Conservation (phyloP, 495 filamentous ascomycete genomes). For the Podospora comata region DNA sequence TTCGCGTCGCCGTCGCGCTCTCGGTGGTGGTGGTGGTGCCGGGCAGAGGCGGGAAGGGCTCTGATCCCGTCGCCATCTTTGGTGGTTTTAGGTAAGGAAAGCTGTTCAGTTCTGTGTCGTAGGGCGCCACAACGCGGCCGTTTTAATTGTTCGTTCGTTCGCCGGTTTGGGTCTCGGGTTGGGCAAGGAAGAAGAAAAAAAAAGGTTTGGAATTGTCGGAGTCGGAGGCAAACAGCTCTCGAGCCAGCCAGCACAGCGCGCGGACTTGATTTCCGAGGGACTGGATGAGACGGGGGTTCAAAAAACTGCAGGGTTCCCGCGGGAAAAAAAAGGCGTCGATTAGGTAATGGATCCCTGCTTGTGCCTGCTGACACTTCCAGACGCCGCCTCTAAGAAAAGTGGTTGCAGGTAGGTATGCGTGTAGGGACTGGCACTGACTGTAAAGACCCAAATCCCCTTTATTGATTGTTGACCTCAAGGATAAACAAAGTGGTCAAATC, state of each 20-base stretch:
- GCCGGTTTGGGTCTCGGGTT: not conserved
- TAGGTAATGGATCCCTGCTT: not conserved
- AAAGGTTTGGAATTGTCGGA: not conserved
- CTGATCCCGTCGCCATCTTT: constrained; percentile 25
- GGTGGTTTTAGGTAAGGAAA: not conserved
- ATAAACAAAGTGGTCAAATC: not conserved
- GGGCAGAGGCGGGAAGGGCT: constrained; percentile 48
- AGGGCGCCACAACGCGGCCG: not conserved
- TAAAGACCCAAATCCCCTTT: not conserved
- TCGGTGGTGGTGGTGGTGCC: constrained; percentile 30
- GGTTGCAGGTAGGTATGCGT: not conserved
- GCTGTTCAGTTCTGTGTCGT: not conserved
- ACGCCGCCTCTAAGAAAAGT: not conserved
- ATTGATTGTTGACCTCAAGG: not conserved
- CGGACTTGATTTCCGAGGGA: not conserved
- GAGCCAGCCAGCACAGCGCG: not conserved
- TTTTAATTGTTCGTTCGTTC: not conserved
- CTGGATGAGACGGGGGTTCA: not conserved
- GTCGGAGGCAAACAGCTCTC: not conserved
- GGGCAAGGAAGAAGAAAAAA: not conserved
- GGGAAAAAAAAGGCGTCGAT: not conserved
- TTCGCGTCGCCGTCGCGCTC: constrained; percentile 35
- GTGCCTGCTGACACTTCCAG: not conserved
- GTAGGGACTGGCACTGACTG: too few relatives aligned
- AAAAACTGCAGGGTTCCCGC: not conserved